These are phyloP conservation scores for Aureobasidium vineae DNA, from an alignment of 2,329 filamentous ascomycete genomes.

Conservation along the genomic window DNA sequence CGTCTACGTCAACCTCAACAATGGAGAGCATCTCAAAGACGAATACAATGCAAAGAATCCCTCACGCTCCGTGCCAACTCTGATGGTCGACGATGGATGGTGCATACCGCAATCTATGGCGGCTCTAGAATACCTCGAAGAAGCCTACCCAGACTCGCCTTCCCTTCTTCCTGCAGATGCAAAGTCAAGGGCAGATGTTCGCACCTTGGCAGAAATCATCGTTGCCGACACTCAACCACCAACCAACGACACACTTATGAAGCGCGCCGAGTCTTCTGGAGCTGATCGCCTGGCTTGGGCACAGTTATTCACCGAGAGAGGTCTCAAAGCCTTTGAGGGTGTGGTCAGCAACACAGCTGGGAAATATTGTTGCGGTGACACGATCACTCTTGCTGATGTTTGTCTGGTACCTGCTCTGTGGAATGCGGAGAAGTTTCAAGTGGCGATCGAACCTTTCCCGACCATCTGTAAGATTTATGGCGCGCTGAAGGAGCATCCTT, in stretches of 20 bases:
- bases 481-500: conserved; percentile 50
- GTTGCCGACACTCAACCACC: conserved; percentile 59
- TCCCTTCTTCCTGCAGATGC: conserved; percentile 49
- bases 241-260: conserved; percentile 57
- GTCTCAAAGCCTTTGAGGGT: conserved; percentile 58
- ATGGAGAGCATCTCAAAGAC: conserved; percentile 51
- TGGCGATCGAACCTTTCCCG: conserved; percentile 54
- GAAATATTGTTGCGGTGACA: conserved; percentile 56
- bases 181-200: conserved; percentile 51
- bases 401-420: conserved; percentile 59
- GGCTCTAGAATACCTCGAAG: conserved; percentile 62
- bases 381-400: conserved; percentile 58
- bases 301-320: conserved; percentile 51
- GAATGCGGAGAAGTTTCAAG: conserved; percentile 55
- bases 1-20: conserved; percentile 55
- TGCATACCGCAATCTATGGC: conserved; percentile 52
- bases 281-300: conserved; percentile 53
- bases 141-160: conserved; percentile 45
- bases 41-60: conserved; percentile 54
- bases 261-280: conserved; percentile 49
- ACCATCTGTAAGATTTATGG: conserved; percentile 49
- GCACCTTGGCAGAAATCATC: conserved; percentile 56
- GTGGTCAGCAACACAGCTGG: conserved; percentile 45
- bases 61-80: conserved; percentile 55
- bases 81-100: conserved; percentile 42